Conservation (phyloP, 257 asterid species). For the Mentha longifolia region DNA sequence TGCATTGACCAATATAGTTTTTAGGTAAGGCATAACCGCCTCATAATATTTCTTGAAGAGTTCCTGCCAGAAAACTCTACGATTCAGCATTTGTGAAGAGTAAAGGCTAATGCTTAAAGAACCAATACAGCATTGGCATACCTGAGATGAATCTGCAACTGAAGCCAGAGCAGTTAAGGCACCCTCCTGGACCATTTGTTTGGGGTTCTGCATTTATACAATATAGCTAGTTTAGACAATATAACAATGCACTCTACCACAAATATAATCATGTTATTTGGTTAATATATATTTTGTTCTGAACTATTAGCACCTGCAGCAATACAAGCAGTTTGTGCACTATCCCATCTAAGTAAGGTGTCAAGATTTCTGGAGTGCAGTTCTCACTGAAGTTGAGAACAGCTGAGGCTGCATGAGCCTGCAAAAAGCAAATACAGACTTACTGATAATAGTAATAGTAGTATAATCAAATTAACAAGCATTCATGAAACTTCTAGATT, state of each 20-base stretch:
- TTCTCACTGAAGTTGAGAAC: constrained; percentile 93
- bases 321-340: constrained; percentile 83
- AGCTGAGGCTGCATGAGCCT: constrained; percentile 99
- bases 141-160: constrained; percentile 98
- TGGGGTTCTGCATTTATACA: constrained; percentile 70
- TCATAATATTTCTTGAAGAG: constrained; percentile 89
- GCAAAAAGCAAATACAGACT: constrained; percentile 32
- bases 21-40: constrained; percentile 93
- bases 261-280: constrained; percentile 14
- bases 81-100: constrained; percentile 8
- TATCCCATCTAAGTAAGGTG: constrained; percentile 82
- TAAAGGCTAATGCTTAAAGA: constrained; percentile 20
- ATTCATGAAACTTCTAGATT: background rate
- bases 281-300: constrained; percentile 5
- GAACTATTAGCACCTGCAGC: constrained; percentile 66
- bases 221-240: background rate
- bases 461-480: background rate
- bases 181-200: constrained; percentile 99
- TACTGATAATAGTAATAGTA: background rate
- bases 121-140: constrained; percentile 26
- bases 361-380: constrained; percentile 86
- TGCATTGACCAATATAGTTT: constrained; percentile 79
- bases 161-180: constrained; percentile 95
- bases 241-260: constrained; percentile 42
- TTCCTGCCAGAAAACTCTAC: constrained; percentile 50